A percentile compares a stretch with the other conserved stretches of the same genome.
These are phyloP conservation scores for Colletotrichum godetiae DNA, from an alignment of 2,329 filamentous ascomycete genomes.

Conservation along the genomic window DNA sequence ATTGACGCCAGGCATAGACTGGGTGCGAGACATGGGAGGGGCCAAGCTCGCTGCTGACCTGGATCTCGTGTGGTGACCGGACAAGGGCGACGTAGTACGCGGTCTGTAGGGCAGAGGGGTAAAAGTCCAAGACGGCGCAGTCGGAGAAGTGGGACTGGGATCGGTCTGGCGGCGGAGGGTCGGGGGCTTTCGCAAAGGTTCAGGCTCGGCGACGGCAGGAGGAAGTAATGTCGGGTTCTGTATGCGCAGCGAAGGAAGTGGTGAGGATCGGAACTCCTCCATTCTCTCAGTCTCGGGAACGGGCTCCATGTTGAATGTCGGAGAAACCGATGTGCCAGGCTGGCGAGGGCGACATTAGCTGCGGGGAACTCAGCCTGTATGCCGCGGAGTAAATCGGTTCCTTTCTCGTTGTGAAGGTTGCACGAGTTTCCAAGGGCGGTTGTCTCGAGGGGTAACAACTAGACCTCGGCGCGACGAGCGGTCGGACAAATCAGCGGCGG, in stretches of 20 bases:
- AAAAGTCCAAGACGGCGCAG: slow-evolving; percentile 61
- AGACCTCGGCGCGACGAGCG: not conserved
- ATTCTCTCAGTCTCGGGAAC: slow-evolving; percentile 76
- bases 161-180: slow-evolving; percentile 70
- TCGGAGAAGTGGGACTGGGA: slow-evolving; percentile 63
- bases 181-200: slow-evolving; percentile 61
- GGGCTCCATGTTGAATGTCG: slow-evolving; percentile 66
- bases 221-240: slow-evolving; percentile 45
- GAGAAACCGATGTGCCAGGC: slow-evolving; percentile 30
- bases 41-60: slow-evolving; percentile 67
- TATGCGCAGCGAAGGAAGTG: slow-evolving; percentile 65
- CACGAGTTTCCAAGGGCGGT: not conserved
- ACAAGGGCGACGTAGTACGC: slow-evolving; percentile 71
- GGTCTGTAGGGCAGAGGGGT: slow-evolving; percentile 67
- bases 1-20: slow-evolving; percentile 73
- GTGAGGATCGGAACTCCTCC: slow-evolving; percentile 72
- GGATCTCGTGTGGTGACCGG: slow-evolving; percentile 67
- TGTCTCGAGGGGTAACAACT: not conserved
- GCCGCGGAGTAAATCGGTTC: not conserved
- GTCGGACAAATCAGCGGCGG: not conserved
- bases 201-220: slow-evolving; percentile 52
- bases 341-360: slow-evolving; percentile 30
- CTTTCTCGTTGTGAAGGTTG: not conserved
- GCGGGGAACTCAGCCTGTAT: not conserved
- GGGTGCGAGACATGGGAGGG: slow-evolving; percentile 70